Conservation (phyloP, 2,329 filamentous ascomycete species). For the Ophiostoma triangulosporum region DNA sequence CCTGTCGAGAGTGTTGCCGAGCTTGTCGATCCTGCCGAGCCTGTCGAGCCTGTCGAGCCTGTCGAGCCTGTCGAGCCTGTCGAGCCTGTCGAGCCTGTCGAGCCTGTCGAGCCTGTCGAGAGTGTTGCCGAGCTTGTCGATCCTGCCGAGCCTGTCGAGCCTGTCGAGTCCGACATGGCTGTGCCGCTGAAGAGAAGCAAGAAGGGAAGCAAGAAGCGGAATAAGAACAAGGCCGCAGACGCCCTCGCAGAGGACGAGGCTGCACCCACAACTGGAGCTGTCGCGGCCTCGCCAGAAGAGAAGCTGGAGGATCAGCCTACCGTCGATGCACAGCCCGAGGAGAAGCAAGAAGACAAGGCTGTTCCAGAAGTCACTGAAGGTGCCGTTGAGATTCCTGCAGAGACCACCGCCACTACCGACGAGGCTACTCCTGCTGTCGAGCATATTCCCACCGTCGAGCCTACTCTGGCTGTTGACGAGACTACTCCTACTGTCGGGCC, state of each 20-base stretch:
- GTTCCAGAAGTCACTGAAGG: not conserved
- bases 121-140: too few relatives aligned
- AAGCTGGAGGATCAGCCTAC: not conserved
- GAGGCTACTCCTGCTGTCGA: too few relatives aligned
- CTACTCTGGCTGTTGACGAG: not conserved
- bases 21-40: not conserved
- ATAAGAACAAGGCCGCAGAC: not conserved
- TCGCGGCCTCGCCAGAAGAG: not conserved
- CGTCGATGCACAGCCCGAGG: not conserved
- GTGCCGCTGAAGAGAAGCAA: conserved; percentile 1
- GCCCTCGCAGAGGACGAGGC: not conserved
- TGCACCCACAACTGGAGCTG: not conserved
- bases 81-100: not conserved
- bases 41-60: not conserved
- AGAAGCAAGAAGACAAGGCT: not conserved
- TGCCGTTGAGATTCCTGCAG: not conserved
- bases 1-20: not conserved
- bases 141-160: not conserved
- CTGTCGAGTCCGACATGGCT: not conserved
- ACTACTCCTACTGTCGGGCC: too few relatives aligned
- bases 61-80: not conserved
- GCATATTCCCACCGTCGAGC: too few relatives aligned
- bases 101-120: not conserved
- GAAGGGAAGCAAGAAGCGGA: conserved; percentile 7
- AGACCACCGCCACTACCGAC: not conserved